Evolutionary conservation across 176 grass and related monocot genomes (phyloP), one percentile per base, ranked within the genome.

Genomic region (Carex littledalei): DNA sequence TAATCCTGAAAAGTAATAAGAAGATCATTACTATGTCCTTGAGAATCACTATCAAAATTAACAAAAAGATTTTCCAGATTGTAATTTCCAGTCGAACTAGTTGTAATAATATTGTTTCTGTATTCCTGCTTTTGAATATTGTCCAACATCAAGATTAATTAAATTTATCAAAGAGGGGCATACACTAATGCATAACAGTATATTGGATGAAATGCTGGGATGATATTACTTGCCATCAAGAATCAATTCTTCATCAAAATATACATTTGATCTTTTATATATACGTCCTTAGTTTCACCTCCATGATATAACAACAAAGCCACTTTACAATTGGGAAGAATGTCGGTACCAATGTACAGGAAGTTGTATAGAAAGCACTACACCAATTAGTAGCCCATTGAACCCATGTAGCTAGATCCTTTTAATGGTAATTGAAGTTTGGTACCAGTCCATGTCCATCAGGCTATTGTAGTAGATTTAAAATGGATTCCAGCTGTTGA

Each of bases 361-460:
- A 21, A 15, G 18, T 84, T 67, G 77, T 43, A 69, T 62, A 43
- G 67, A 70, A 41, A 17, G 32, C 35, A 41, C 34, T 70, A 17
- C 10, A 50, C 8, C 76, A 88, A 76, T 90, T 74, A 93, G 73
- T 52, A 81, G 2, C 76, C n/a, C 21, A 75, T 78, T 69, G 76
- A 81, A 78, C 47, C 66, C 35, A 81, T 21, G 37, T 70, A 45
- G 67, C 85, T 18, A 77, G 17, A 87, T 78, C 20, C 39, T 8
- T 84, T 57, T 68, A 60, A 17, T 70, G 72, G 61, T 60, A 41
- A 76, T 70, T 69, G 70, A 56, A 84, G 84, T 81, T 81, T 70
- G 16, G 16, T 37, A 68, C 14, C n/a, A 70, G 41, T 70, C 35
- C 67, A 70, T 70, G 41, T 70, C 35, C 67, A 70, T 70, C 67